Evolutionary conservation across 1,284 basidiomycete species (phyloP).

Genomic region (Pseudozyma tsukubaensis): DNA sequence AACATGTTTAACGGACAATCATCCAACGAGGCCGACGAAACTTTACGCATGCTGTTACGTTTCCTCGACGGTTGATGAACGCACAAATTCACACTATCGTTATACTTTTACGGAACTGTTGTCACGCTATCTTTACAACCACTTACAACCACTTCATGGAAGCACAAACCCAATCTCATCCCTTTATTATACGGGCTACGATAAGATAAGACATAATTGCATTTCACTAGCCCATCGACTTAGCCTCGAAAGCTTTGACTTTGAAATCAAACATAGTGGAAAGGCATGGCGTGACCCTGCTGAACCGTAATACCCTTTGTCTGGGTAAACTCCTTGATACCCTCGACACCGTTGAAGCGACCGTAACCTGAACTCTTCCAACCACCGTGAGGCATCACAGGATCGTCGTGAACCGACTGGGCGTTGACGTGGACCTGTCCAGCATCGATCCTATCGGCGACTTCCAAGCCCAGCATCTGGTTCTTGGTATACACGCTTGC

Average conservation of each 20-base stretch:
- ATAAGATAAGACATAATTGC: no score
- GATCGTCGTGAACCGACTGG: constrained; percentile 49
- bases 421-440: constrained; percentile 65
- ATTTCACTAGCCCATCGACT: no score
- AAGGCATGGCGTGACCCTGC: constrained; percentile 25
- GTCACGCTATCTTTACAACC: background rate
- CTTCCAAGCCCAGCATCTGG: constrained; percentile 71
- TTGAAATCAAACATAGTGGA: constrained; percentile 20
- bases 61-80: constrained; percentile 11
- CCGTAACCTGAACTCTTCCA: constrained; percentile 73
- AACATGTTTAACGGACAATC: constrained; percentile 3
- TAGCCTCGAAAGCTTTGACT: background rate
- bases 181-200: no score
- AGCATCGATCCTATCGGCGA: constrained; percentile 72
- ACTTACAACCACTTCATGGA: no score
- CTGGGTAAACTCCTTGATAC: constrained; percentile 85
- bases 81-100: background rate
- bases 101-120: background rate
- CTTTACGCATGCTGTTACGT: constrained; percentile 36
- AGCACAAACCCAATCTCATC: no score
- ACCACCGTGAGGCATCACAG: constrained; percentile 74
- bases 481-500: constrained; percentile 75
- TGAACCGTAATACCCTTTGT: constrained; percentile 81
- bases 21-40: constrained; percentile 34
- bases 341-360: constrained; percentile 79